Base-by-base conservation (phyloP, 805 yeast genomes). In the Candida ulmi region DNA sequence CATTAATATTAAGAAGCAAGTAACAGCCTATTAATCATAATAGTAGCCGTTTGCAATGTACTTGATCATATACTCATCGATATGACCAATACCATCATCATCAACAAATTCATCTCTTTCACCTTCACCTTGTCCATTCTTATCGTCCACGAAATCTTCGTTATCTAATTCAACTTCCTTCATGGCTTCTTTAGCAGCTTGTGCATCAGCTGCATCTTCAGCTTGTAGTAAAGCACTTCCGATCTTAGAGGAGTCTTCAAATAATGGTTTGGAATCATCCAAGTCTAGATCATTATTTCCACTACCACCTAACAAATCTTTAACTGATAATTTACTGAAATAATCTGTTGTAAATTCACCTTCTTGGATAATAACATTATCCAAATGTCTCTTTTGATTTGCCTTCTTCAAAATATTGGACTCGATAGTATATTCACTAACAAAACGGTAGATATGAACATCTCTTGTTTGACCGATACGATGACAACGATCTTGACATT, bases 291-390 rank as follows among this genome's bases (percentile, higher is more conserved):
- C 50, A 28, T 43, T 49, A 3, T 45, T 53, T 11, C 47, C 58
- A 15, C 47, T 58, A 9, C 53, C 50, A 17, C 95, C 95, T 3
- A 91, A 74, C 46, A 91, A 65, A 57, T 91, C 98, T 44, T 80
- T 74, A 6, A 90, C 91, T 0, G 96, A 84, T 38, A 90, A 68
- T 55, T 86, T 86, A 24, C 88, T 83, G 58, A 95, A 85, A 60
- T 90, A 93, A 59, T 95, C 99, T 0, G 99, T 95, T 0, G 98
- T 93, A 64, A 93, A 93, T 51, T 91, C 98, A 59, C 99, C 99
- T 38, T 90, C 96, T 65, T 93, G 98, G 51, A 93, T 93, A 39
- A 91, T 91, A 26, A 91, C 95, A 60, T 88, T 87, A 63, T 91
- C 98, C 52, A 91, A 72, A 53, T 88, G 88, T 54, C 95, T 72